Evolutionary conservation across 352 stramenopile species (phyloP).

Genomic region (Plasmopara muralis): DNA sequence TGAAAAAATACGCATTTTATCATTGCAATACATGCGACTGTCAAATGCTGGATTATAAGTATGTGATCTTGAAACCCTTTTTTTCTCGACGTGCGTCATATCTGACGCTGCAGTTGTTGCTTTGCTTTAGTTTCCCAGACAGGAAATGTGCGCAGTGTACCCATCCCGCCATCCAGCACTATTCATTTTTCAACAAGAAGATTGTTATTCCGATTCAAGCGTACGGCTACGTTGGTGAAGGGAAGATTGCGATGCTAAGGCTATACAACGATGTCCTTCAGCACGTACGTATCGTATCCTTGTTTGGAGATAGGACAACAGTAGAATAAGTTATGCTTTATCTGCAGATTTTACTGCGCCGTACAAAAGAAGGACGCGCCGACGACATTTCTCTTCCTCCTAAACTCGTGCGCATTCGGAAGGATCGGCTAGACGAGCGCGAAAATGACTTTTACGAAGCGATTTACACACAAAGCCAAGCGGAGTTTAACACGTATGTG

Average conservation of each 20-base stretch:
- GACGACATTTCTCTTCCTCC: constrained; percentile 90
- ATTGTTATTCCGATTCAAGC: constrained; percentile 98
- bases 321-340: constrained; percentile 2
- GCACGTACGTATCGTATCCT: constrained; percentile 47
- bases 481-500: constrained; percentile 98
- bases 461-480: constrained; percentile 96
- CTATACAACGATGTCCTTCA: constrained; percentile 92
- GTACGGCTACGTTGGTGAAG: constrained; percentile 90
- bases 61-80: constrained; percentile 24
- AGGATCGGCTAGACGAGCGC: constrained; percentile 79
- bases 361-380: constrained; percentile 97
- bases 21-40: constrained; percentile 94
- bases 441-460: constrained; percentile 99
- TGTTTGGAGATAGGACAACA: not conserved
- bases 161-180: constrained; percentile 94
- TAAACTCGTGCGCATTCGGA: constrained; percentile 84
- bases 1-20: constrained; percentile 98
- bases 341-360: constrained; percentile 90
- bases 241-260: constrained; percentile 92
- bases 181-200: constrained; percentile 97
- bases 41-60: constrained; percentile 94
- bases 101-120: constrained; percentile 9
- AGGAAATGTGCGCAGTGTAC: constrained; percentile 89
- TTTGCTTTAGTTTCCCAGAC: constrained; percentile 43
- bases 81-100: constrained; percentile 5